phyloP scores from a whole-genome alignment of 108 stramenopile species.

The Conticribra weissflogii region DNA sequence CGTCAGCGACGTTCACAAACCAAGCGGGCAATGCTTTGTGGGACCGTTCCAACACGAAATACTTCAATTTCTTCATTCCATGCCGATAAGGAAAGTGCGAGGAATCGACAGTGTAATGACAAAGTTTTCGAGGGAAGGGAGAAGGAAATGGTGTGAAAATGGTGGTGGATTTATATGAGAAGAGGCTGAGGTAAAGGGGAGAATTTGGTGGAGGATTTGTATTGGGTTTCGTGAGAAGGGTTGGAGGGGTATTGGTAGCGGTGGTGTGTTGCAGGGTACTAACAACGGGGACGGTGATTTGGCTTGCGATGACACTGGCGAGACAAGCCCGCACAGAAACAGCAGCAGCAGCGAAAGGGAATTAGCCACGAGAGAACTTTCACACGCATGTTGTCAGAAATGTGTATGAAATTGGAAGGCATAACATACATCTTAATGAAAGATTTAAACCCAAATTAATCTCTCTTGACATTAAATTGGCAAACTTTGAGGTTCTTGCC shows the following conservation, averaged over 20 bases:
- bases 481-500: conserved; percentile 68
- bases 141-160: conserved; percentile 82
- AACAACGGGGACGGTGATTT: too few relatives aligned
- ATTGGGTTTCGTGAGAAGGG: conserved; percentile 62
- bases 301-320: too few relatives aligned
- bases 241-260: too few relatives aligned
- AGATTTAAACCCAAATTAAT: conserved; percentile 75
- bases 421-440: conserved; percentile 63
- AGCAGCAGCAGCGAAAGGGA: conserved; percentile 80
- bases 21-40: conserved; percentile 92
- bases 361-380: conserved; percentile 95
- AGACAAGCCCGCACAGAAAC: too few relatives aligned
- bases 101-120: conserved; percentile 95
- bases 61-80: conserved; percentile 68
- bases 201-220: conserved; percentile 74
- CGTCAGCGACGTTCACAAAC: conserved; percentile 89
- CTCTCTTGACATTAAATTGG: conserved; percentile 84
- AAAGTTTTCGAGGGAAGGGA: conserved; percentile 69
- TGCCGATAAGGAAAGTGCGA: conserved; percentile 79
- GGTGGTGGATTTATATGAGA: conserved; percentile 77
- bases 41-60: conserved; percentile 60
- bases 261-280: too few relatives aligned
- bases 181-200: conserved; percentile 68
- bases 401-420: conserved; percentile 66
- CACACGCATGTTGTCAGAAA: conserved; percentile 52